Conservation (phyloP, 2,329 filamentous ascomycete genomes). For the Claviceps africana region DNA sequence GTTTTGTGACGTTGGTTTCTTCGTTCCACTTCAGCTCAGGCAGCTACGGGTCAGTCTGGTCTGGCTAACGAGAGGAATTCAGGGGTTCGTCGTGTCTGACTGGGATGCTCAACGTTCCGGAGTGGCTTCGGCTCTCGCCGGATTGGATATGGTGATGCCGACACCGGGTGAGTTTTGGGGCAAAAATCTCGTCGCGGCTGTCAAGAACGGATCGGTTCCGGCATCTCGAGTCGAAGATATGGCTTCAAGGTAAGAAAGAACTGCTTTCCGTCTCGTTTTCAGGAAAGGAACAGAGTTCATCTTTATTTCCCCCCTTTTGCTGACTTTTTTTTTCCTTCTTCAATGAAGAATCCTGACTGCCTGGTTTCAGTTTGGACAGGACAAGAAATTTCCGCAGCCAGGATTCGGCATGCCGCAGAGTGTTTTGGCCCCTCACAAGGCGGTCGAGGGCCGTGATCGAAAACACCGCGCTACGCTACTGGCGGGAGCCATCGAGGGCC, state of each 20-base stretch:
- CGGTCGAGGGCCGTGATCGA: conserved; percentile 40
- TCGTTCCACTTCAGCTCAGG: not conserved
- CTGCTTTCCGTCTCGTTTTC: not conserved
- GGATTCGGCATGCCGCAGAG: conserved; percentile 38
- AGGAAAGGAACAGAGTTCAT: not conserved
- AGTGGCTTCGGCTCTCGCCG: conserved; percentile 46
- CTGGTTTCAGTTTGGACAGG: conserved; percentile 43
- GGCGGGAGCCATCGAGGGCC: conserved; percentile 46
- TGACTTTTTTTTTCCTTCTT: not conserved
- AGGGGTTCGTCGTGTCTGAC: conserved; percentile 54
- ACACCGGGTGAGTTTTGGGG: conserved; percentile 26
- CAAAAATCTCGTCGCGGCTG: conserved; percentile 41
- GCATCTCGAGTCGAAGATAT: conserved; percentile 46
- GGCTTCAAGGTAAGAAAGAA: conserved; percentile 27
- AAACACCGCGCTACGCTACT: conserved; percentile 27
- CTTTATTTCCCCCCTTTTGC: not conserved
- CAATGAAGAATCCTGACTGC: conserved; percentile 32
- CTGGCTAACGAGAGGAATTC: conserved; percentile 8
- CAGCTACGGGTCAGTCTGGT: not conserved
- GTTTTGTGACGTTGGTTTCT: not conserved
- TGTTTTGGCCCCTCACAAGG: conserved; percentile 33
- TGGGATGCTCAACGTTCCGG: conserved; percentile 55
- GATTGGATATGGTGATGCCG: conserved; percentile 62
- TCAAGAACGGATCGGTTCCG: conserved; percentile 45
- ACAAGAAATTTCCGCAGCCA: conserved; percentile 29